Evolutionary conservation across 495 filamentous ascomycete species (phyloP), one percentile per base, ranked within the genome.

Genomic region (Hyphodiscus hymeniophilus): DNA sequence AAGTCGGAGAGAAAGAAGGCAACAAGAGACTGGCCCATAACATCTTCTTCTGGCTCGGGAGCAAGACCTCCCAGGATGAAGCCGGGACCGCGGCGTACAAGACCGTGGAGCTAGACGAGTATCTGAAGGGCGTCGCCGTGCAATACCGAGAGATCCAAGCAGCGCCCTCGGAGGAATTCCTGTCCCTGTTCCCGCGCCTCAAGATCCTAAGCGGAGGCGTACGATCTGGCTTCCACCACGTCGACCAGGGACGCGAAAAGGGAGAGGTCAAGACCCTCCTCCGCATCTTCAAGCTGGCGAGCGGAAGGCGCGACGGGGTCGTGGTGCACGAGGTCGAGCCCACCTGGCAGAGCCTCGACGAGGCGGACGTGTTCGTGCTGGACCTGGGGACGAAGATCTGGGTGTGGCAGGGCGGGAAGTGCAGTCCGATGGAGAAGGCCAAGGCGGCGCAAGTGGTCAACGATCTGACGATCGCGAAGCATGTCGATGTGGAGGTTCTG

Each of bases 71-170:
- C 7, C 76, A 80, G 58, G 79, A 82, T 51, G 79, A 82, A 54
- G 75, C 77, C 5, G 79, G 79, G 4, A 76, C 74, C 0, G 79
- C 79, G 2, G 77, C 79, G 6, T 82, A 82, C 59, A 82, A 82
- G 59, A 79, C 79, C 1, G 79, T 81, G 18, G 79, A 82, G 57
- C 61, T 82, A 31, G 79, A 82, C 47, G 79, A 82, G 60, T 80
- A 75, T 55, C 51, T 82, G 42, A 69, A 74, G 30, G 77, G 77
- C 1, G 64, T 65, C 0, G 79, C 79, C 7, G 76, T 69, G 7
- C 77, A 81, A 50, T 69, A 82, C 51, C 71, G 79, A 17, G 79
- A 82, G 57, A 58, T 73, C 2, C 76, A 81, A 59, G 61, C 58
- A n/a, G 56, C 63, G 13, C 74, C 72, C 5, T 80, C 76, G 1